These are phyloP conservation scores for Leucaena leucocephala DNA, from an alignment of 306 rosid genomes.

Conservation along the genomic window DNA sequence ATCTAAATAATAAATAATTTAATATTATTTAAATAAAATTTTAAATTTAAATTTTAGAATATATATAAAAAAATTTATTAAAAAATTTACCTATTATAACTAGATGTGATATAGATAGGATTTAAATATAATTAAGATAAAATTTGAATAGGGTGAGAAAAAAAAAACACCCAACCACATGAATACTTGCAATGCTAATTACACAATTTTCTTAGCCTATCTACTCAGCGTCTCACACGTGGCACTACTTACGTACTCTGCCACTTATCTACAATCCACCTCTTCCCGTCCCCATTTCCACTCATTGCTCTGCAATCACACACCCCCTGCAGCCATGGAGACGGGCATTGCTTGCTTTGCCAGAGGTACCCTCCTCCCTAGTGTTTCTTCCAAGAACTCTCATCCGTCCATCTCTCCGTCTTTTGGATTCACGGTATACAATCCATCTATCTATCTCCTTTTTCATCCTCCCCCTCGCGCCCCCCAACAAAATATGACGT, in stretches of 20 bases:
- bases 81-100: no score
- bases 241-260: conserved; percentile 39
- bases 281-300: neutral
- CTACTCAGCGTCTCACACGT: conserved; percentile 53
- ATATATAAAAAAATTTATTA: no score
- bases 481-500: neutral
- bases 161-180: conserved; percentile 86
- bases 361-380: conserved; percentile 62
- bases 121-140: no score
- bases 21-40: no score
- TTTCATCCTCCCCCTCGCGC: no score
- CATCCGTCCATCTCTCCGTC: conserved; percentile 66
- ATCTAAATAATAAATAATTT: no score
- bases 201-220: conserved; percentile 44
- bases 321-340: conserved; percentile 58
- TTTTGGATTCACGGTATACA: conserved; percentile 61
- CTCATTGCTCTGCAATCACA: conserved; percentile 35
- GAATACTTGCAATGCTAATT: conserved; percentile 54
- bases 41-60: no score
- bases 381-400: conserved; percentile 64
- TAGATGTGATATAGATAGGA: no score
- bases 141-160: no score
- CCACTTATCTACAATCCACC: conserved; percentile 63
- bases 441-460: neutral
- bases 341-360: conserved; percentile 71